Percentiles rank a stretch among this genome's conserved stretches.
Conservation (phyloP, 1,284 basidiomycete species). For the Cutaneotrichosporon sp. region DNA sequence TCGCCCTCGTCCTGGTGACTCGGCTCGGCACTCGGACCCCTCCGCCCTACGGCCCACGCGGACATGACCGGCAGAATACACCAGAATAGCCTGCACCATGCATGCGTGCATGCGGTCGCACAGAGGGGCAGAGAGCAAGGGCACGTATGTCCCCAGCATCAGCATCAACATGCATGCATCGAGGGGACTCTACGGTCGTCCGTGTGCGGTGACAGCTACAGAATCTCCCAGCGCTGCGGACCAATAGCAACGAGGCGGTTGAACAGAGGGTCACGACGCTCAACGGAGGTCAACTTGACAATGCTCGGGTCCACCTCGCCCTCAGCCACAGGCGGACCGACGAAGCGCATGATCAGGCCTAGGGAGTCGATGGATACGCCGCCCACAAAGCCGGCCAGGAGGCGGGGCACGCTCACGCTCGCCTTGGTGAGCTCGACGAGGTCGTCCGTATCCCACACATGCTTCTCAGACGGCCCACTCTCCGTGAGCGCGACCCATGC, state of each 20-base stretch:
- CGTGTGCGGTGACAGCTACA: slow-evolving; percentile 32
- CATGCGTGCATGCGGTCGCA: no score
- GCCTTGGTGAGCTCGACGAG: slow-evolving; percentile 17
- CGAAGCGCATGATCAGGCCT: slow-evolving; percentile 40
- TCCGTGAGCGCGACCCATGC: background rate
- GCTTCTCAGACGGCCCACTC: background rate
- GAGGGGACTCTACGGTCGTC: no score
- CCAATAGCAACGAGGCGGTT: slow-evolving; percentile 53
- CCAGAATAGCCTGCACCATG: background rate
- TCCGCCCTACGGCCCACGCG: background rate
- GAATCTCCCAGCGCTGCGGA: slow-evolving; percentile 53
- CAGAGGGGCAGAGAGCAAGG: no score
- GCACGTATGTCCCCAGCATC: no score
- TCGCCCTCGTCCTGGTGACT: background rate
- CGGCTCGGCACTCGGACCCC: background rate
- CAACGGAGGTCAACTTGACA: slow-evolving; percentile 48
- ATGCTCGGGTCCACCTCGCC: background rate
- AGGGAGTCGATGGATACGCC: slow-evolving; percentile 52
- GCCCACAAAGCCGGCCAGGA: slow-evolving; percentile 54
- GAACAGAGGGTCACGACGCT: slow-evolving; percentile 54
- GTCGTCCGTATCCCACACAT: slow-evolving; percentile 13
- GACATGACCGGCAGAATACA: background rate
- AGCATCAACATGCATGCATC: background rate
- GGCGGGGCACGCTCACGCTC: slow-evolving; percentile 50
- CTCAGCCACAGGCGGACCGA: background rate